Percentiles rank a stretch among this genome's conserved stretches.
Conservation (phyloP, 2,329 filamentous ascomycete genomes). For the Metarhizium robertsii region DNA sequence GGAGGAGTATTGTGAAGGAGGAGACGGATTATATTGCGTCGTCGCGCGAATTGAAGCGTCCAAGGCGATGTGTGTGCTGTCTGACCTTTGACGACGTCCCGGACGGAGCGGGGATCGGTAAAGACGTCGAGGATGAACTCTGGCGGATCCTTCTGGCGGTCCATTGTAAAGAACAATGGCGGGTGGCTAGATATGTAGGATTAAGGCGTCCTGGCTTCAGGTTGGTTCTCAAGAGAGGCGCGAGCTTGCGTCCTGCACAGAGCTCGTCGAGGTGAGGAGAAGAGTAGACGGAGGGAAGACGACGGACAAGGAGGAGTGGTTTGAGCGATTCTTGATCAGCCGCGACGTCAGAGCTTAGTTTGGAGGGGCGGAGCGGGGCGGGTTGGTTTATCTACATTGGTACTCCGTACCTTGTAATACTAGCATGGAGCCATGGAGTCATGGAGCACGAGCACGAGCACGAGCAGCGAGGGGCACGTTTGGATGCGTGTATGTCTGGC, state of each 20-base stretch:
- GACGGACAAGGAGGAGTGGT: background rate
- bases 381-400: too few relatives aligned
- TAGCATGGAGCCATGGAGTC: too few relatives aligned
- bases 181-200: background rate
- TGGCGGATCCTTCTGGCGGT: constrained; percentile 52
- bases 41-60: background rate
- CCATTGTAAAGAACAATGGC: constrained; percentile 14
- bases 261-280: background rate
- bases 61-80: background rate
- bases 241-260: background rate
- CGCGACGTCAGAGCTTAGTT: background rate
- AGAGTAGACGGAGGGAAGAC: background rate
- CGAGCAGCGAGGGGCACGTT: too few relatives aligned
- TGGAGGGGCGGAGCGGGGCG: background rate
- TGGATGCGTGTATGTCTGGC: too few relatives aligned
- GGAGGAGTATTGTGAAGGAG: background rate
- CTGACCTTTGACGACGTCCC: constrained; percentile 85
- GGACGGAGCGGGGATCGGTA: constrained; percentile 79
- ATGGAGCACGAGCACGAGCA: too few relatives aligned
- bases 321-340: background rate
- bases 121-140: constrained; percentile 94
- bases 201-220: background rate
- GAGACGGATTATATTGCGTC: background rate
- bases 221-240: background rate
- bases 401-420: too few relatives aligned